These are phyloP conservation scores for Ramaria sp. DNA, from an alignment of 768 basidiomycete genomes.

Conservation along the genomic window DNA sequence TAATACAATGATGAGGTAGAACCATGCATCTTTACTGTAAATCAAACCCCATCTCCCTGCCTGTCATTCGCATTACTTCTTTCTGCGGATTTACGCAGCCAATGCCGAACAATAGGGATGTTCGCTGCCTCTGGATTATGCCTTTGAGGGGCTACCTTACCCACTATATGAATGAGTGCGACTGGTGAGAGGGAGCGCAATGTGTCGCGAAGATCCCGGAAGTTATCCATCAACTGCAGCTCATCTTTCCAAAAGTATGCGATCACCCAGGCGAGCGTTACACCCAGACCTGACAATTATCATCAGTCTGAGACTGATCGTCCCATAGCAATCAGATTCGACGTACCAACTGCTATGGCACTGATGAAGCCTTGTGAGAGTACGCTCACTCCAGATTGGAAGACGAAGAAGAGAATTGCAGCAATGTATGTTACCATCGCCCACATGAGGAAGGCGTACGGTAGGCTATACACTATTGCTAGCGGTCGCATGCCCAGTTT, in stretches of 20 bases:
- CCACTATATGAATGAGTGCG: neutral
- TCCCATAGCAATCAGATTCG: neutral
- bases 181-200: neutral
- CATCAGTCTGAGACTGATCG: neutral
- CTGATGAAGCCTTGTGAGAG: neutral
- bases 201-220: neutral
- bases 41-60: too few relatives aligned
- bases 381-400: neutral
- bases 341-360: neutral
- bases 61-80: too few relatives aligned
- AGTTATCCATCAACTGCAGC: neutral
- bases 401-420: neutral
- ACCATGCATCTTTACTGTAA: too few relatives aligned
- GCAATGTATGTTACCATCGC: constrained; percentile 2
- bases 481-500: neutral
- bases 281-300: neutral
- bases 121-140: neutral
- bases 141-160: neutral
- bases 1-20: too few relatives aligned
- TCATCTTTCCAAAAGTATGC: neutral
- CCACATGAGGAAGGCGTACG: constrained; percentile 4
- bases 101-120: neutral
- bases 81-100: neutral
- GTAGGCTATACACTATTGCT: constrained; percentile 1
- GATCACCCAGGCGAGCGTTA: neutral